Evolutionary conservation across 73 alveolate species (phyloP).

Genomic region (Uronychia setigera): DNA sequence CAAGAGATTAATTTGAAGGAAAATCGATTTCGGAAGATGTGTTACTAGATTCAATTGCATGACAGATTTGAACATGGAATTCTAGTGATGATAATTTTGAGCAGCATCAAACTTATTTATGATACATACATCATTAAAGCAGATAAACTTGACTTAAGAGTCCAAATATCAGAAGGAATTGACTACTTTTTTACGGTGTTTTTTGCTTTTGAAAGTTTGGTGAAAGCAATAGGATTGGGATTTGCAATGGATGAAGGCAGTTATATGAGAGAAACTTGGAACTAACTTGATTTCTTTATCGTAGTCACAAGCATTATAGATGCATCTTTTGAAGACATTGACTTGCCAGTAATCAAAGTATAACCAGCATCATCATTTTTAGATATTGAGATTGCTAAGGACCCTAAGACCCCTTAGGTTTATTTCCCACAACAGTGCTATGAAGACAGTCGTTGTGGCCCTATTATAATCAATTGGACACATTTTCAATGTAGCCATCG

Average conservation of each 20-base stretch:
- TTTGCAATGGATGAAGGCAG: conserved; percentile 80
- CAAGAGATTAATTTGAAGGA: not conserved
- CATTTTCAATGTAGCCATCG: conserved; percentile 84
- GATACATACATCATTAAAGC: conserved; percentile 79
- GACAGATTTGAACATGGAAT: conserved; percentile 77
- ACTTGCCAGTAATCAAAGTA: conserved; percentile 77
- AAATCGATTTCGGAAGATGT: conserved; percentile 61
- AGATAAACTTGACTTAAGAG: conserved; percentile 19
- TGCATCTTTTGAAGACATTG: conserved; percentile 60
- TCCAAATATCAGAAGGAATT: conserved; percentile 24
- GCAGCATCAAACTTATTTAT: conserved; percentile 78
- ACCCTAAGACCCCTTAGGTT: conserved; percentile 93
- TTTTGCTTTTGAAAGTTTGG: conserved; percentile 79
- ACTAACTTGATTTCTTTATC: conserved; percentile 88
- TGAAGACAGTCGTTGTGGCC: conserved; percentile 89
- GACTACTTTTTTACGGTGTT: conserved; percentile 79
- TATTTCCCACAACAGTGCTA: conserved; percentile 84
- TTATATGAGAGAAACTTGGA: conserved; percentile 95
- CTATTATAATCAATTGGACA: conserved; percentile 87
- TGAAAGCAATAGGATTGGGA: conserved; percentile 89
- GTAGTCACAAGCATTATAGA: conserved; percentile 87
- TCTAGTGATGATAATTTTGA: conserved; percentile 73
- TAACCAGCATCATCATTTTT: conserved; percentile 19
- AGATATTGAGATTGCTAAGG: conserved; percentile 88
- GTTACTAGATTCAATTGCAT: not conserved